Evolutionary conservation across 345 rosid species (phyloP), one percentile per base, ranked within the genome.

Genomic region (Bruguiera sexangula): DNA sequence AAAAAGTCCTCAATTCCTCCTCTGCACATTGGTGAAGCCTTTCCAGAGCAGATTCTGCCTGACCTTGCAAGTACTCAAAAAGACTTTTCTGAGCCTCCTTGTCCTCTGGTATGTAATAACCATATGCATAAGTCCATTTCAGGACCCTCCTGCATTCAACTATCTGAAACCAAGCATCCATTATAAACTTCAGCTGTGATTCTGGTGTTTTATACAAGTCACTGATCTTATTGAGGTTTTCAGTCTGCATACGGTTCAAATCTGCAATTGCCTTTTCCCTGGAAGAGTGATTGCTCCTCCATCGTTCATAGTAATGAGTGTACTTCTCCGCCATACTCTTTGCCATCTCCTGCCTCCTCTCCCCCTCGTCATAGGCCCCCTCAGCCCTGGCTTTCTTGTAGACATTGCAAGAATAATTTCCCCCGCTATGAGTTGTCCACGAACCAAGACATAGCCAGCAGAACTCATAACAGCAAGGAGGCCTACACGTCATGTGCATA

Each of bases 401-500:
- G 34, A 85, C 79, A 67, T 87, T 83, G 76, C 92, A 87, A 46
- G 92, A 88, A 83, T 83, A 88, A 77, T 87, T 87, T 19, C 94
- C 92, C 83, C 82, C 92, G 62, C 89, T 89, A 73, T 89, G 96
- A 69, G 82, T 85, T 50, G 83, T 71, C 96, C 96, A 89, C 55
- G 84, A 83, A 66, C 92, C 90, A 76, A 87, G 90, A 73, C 96
- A 89, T 30, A 85, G 84, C 96, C 97, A 92, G 80, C 98, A 92
- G 81, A 92, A 92, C 69, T 92, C 94, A 83, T 82, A 92, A 85
- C 84, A 84, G 78, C 97, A 92, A 75, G 96, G 97, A 10, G 91
- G 96, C 0, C 92, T 85, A 74, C 98, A 92, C 66, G 89, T 92
- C 90, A 92, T 89, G 48, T 92, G 98, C 94, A 88, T 92, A 77